Conservation (phyloP, 768 basidiomycete genomes). For the Phlebiopsis flavidoalba region DNA sequence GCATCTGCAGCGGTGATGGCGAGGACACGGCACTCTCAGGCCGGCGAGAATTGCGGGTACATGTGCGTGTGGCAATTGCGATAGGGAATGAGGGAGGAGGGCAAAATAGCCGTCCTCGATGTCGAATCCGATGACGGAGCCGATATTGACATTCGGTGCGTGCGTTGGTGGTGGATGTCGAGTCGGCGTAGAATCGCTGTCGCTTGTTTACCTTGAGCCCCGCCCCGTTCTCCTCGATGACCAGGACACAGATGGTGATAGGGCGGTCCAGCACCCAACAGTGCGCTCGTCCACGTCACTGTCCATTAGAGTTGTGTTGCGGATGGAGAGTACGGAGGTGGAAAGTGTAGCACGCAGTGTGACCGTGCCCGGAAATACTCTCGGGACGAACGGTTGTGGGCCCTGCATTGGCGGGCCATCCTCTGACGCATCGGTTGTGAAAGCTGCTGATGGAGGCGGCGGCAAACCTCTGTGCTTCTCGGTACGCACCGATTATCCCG, state of each 20-base stretch:
- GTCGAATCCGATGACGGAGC: background rate
- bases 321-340: constrained; percentile 33
- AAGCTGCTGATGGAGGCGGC: constrained; percentile 19
- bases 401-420: constrained; percentile 34
- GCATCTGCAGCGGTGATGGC: background rate
- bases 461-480: constrained; percentile 23
- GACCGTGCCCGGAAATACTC: constrained; percentile 48
- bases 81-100: constrained; percentile 21
- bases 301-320: constrained; percentile 14
- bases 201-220: background rate
- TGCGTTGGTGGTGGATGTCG: constrained; percentile 16
- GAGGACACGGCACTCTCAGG: constrained; percentile 13
- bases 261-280: constrained; percentile 14
- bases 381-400: constrained; percentile 46
- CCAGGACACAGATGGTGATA: constrained; percentile 15
- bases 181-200: constrained; percentile 17
- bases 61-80: constrained; percentile 22
- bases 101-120: constrained; percentile 16
- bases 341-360: constrained; percentile 30
- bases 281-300: constrained; percentile 10
- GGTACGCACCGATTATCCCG: constrained; percentile 34
- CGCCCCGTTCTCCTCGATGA: constrained; percentile 10
- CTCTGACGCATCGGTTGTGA: constrained; percentile 24
- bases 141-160: constrained; percentile 13
- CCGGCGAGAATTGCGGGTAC: constrained; percentile 22